A percentile compares a stretch with the other conserved stretches of the same genome.
Evolutionary conservation across 106 monocot genomes (phyloP).

Genomic region (Cymbidium sinense): DNA sequence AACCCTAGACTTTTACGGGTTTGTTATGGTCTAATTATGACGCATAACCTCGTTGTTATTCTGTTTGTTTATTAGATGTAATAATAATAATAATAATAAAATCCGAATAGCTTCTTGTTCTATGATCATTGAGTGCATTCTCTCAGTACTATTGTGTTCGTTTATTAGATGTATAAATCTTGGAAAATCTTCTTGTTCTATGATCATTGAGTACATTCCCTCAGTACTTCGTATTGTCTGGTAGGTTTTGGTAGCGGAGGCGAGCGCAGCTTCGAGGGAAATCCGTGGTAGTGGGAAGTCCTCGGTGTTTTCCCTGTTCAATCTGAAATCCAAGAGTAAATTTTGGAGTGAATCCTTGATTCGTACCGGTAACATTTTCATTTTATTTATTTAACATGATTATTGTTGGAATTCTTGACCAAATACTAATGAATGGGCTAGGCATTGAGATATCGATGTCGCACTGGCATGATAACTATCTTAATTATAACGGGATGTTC

Average conservation of each 20-base stretch:
- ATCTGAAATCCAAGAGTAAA: constrained; percentile 79
- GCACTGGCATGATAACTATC: background rate
- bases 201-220: background rate
- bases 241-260: constrained; percentile 11
- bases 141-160: too few species aligned
- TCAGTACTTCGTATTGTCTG: background rate
- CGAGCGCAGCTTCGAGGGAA: constrained; percentile 26
- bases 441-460: background rate
- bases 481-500: background rate
- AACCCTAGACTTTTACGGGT: constrained; percentile 1
- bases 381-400: background rate
- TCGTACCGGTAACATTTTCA: constrained; percentile 40
- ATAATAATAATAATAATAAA: too few species aligned
- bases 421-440: background rate
- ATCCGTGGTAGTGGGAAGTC: constrained; percentile 28
- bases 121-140: too few species aligned
- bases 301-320: constrained; percentile 90
- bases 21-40: background rate
- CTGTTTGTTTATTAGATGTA: background rate
- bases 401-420: background rate
- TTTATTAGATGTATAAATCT: background rate
- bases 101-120: too few species aligned
- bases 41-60: background rate
- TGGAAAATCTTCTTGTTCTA: background rate
- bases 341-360: constrained; percentile 97